Conservation (phyloP, 2,329 filamentous ascomycete species). For the Chrysoporthe deuterocubensis region DNA sequence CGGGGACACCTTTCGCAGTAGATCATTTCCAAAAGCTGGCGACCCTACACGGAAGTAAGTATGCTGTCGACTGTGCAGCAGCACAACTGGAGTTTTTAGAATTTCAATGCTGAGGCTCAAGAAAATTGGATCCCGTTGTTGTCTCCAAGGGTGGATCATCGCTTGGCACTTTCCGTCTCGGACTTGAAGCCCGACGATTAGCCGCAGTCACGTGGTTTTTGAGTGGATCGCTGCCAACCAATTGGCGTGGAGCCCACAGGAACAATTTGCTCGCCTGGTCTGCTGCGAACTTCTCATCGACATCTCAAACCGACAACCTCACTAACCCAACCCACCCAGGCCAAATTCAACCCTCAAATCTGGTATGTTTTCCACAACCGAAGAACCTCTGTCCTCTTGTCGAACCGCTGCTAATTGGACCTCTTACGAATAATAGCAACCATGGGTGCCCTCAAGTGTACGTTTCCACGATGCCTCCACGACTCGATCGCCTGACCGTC, state of each 20-base stretch:
- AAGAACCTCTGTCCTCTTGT: slow-evolving; percentile 4
- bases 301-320: slow-evolving; percentile 19
- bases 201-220: slow-evolving; percentile 4
- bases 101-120: neutral
- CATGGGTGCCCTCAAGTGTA: slow-evolving; percentile 98
- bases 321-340: slow-evolving; percentile 24
- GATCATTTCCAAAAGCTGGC: neutral
- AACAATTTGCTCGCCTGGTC: slow-evolving; percentile 11
- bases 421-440: slow-evolving; percentile 52
- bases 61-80: neutral
- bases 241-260: slow-evolving; percentile 21
- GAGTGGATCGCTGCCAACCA: slow-evolving; percentile 1
- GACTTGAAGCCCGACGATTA: neutral
- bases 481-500: slow-evolving; percentile 18
- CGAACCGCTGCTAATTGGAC: slow-evolving; percentile 32
- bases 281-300: slow-evolving; percentile 23
- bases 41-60: neutral
- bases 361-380: slow-evolving; percentile 20
- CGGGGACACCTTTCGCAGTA: neutral
- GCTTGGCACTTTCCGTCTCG: neutral
- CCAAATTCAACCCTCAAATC: slow-evolving; percentile 22
- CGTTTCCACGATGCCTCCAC: slow-evolving; percentile 13
- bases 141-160: neutral
- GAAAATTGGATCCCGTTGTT: neutral
- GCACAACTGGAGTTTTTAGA: neutral